These are phyloP conservation scores for Mortierella alpina DNA, from an alignment of 192 early-diverging fungal genomes.

Conservation along the genomic window DNA sequence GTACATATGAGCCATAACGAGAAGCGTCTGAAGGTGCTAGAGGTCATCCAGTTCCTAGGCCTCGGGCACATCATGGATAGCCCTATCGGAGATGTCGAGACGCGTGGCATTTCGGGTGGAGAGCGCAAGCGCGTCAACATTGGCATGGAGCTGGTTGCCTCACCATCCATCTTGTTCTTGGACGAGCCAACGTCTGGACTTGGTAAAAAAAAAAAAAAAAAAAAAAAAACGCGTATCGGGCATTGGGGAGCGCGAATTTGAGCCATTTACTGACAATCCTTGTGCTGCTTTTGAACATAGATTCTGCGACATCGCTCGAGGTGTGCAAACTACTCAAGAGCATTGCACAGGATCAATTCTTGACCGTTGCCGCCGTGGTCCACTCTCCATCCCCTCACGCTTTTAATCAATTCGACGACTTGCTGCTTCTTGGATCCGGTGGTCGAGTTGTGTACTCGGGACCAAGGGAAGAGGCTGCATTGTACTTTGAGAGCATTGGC, in stretches of 20 bases:
- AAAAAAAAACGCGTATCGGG: too few species aligned
- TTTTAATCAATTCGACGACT: conserved; percentile 75
- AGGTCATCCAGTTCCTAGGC: conserved; percentile 68
- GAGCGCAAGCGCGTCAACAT: conserved; percentile 83
- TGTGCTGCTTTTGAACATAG: conserved; percentile 4
- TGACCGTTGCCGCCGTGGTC: conserved; percentile 75
- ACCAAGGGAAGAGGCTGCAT: conserved; percentile 56
- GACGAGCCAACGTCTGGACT: conserved; percentile 81
- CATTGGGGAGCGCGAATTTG: too few species aligned
- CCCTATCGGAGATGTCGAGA: conserved; percentile 70
- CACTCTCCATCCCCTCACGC: conserved; percentile 75
- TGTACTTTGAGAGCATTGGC: conserved; percentile 66
- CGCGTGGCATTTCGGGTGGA: conserved; percentile 75
- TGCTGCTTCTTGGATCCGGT: conserved; percentile 76
- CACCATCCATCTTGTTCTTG: conserved; percentile 70
- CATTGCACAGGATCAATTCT: conserved; percentile 67
- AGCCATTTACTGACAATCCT: too few species aligned
- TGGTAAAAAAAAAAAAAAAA: too few species aligned
- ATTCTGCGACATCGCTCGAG: conserved; percentile 72
- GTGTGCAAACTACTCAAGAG: conserved; percentile 69
- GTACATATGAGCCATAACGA: conserved; percentile 43
- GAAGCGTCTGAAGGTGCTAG: conserved; percentile 66
- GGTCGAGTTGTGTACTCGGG: conserved; percentile 73
- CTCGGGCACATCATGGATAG: conserved; percentile 62
- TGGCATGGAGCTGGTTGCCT: conserved; percentile 73